Evolutionary conservation across 768 basidiomycete genomes (phyloP).

Genomic region (Holtermannia corniformis): DNA sequence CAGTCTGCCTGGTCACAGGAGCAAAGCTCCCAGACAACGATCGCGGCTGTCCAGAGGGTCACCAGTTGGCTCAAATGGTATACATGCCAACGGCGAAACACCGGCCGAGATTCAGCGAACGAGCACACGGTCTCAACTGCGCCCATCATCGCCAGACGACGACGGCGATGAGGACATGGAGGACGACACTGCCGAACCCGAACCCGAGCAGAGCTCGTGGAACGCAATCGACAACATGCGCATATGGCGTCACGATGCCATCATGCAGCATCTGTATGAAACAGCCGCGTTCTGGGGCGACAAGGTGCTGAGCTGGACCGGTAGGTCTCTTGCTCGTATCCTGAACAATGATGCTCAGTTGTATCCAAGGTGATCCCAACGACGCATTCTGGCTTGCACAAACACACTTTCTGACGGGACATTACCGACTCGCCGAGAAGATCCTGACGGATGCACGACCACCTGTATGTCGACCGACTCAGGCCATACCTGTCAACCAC

Average conservation of each 20-base stretch:
- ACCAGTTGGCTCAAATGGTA: background rate
- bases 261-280: conserved; percentile 96
- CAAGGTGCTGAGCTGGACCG: conserved; percentile 91
- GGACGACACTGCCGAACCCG: conserved; percentile 46
- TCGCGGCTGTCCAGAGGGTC: background rate
- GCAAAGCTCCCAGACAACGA: background rate
- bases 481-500: conserved; percentile 29
- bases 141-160: background rate
- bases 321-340: conserved; percentile 46
- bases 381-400: conserved; percentile 99
- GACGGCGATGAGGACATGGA: conserved; percentile 7
- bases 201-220: conserved; percentile 47
- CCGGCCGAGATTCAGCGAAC: background rate
- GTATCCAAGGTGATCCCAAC: conserved; percentile 69
- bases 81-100: background rate
- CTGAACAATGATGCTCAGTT: background rate
- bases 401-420: conserved; percentile 89
- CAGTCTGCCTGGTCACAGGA: too few relatives aligned
- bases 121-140: background rate
- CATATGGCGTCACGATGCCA: conserved; percentile 91
- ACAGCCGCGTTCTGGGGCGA: conserved; percentile 98
- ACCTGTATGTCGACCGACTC: conserved; percentile 1
- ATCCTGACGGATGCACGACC: conserved; percentile 81
- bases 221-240: conserved; percentile 90
- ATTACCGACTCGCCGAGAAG: conserved; percentile 87